Percentiles rank a stretch among this genome's conserved stretches.
Evolutionary conservation across 2,329 filamentous ascomycete genomes (phyloP).

Genomic region (Claviceps sp.): DNA sequence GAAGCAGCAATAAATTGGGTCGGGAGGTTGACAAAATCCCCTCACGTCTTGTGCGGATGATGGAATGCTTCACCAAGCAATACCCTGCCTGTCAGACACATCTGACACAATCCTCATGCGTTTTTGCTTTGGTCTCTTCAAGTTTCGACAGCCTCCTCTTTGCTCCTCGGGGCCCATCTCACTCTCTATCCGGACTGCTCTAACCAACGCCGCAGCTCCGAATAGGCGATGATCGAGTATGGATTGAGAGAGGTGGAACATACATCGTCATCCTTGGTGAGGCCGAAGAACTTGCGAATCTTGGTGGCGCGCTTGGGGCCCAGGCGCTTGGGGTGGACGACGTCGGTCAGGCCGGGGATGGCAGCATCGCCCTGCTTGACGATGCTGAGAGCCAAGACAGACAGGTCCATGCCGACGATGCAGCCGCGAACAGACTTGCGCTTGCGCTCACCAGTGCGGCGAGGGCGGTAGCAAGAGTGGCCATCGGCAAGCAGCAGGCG

Average conservation of each 20-base stretch:
- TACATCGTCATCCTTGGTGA: slow-evolving; percentile 99
- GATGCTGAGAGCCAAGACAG: slow-evolving; percentile 85
- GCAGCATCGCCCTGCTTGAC: slow-evolving; percentile 97
- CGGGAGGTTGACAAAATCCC: not conserved
- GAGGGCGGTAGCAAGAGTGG: slow-evolving; percentile 98
- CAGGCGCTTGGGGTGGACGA: slow-evolving; percentile 97
- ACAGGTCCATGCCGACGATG: slow-evolving; percentile 93
- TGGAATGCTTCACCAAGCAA: not conserved
- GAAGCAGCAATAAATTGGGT: not conserved
- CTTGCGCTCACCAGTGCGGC: slow-evolving; percentile 97
- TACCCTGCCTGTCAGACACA: not conserved
- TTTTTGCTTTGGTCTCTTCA: not conserved
- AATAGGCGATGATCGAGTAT: slow-evolving; percentile 58
- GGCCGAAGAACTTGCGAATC: slow-evolving; percentile 98
- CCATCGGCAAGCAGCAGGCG: slow-evolving; percentile 88
- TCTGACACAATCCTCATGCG: not conserved
- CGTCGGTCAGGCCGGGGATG: slow-evolving; percentile 92
- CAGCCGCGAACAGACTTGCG: slow-evolving; percentile 97
- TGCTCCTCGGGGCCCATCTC: slow-evolving; percentile 27
- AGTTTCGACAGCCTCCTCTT: not conserved
- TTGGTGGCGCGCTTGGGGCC: slow-evolving; percentile 99
- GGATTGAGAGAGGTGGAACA: slow-evolving; percentile 47
- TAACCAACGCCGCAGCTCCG: slow-evolving; percentile 32
- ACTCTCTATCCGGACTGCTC: slow-evolving; percentile 45
- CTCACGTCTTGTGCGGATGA: not conserved